Percentiles rank a stretch among this genome's conserved stretches.
These are phyloP conservation scores for Pueraria montana DNA, from an alignment of 306 rosid species.

Conservation along the genomic window DNA sequence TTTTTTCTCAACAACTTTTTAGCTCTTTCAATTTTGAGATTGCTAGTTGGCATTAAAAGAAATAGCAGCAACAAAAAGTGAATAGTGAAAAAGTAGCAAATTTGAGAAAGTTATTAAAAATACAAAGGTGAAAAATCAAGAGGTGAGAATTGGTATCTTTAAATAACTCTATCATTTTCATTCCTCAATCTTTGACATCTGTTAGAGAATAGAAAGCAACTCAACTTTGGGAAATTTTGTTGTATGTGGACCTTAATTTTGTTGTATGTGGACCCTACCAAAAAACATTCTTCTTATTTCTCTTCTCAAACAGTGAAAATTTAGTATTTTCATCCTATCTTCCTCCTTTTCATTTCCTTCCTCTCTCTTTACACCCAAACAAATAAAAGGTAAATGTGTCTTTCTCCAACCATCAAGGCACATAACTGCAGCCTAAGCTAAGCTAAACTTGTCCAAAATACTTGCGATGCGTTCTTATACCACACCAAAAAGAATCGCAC, in stretches of 20 bases:
- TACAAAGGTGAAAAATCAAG: neutral
- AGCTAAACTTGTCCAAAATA: conserved; percentile 8
- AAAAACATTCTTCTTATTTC: neutral
- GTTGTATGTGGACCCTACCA: neutral
- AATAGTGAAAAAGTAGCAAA: neutral
- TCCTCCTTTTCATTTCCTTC: neutral
- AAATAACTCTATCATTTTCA: neutral
- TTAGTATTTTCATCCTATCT: neutral
- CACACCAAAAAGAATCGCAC: neutral
- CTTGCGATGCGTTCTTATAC: neutral
- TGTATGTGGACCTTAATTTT: too few relatives aligned
- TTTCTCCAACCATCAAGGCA: too few relatives aligned
- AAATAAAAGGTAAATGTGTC: too few relatives aligned
- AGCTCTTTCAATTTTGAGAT: too few relatives aligned
- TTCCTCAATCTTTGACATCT: neutral
- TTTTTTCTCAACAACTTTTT: too few relatives aligned
- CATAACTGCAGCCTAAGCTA: too few relatives aligned
- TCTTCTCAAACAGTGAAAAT: conserved; percentile 5
- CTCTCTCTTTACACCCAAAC: too few relatives aligned
- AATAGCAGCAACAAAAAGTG: neutral
- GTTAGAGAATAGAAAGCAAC: too few relatives aligned
- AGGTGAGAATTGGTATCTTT: neutral
- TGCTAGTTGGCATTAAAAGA: conserved; percentile 9
- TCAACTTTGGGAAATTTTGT: neutral
- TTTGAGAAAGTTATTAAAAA: neutral